Evolutionary conservation across 225 moss, liverwort and hornwort genomes (phyloP).

Genomic region (Physcomitrium patens): DNA sequence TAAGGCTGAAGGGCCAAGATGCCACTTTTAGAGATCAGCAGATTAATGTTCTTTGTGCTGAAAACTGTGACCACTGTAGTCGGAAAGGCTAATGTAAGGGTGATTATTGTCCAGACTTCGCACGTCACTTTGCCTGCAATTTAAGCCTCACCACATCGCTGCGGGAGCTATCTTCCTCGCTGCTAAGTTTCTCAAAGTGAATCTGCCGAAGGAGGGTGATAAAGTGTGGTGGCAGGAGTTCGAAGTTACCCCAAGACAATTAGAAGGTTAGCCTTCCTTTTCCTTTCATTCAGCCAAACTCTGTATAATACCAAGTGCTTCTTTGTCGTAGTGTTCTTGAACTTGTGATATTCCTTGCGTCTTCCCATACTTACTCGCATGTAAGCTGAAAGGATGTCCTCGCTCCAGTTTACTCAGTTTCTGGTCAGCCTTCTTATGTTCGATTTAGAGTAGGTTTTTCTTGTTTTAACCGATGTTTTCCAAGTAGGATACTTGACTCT

Average conservation of each 20-base stretch:
- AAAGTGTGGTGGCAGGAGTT: slow-evolving; percentile 72
- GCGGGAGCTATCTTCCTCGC: slow-evolving; percentile 94
- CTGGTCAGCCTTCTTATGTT: not conserved
- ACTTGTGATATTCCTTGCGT: not conserved
- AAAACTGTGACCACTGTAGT: slow-evolving; percentile 11
- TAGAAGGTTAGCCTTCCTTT: slow-evolving; percentile 48
- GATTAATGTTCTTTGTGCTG: not conserved
- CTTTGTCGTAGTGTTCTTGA: not conserved
- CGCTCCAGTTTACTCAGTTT: not conserved
- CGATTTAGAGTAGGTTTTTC: not conserved
- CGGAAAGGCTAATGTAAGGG: slow-evolving; percentile 33
- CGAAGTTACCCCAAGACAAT: slow-evolving; percentile 61
- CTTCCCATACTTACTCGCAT: not conserved
- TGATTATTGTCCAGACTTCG: slow-evolving; percentile 79
- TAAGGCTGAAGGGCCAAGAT: no score
- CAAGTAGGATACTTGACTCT: not conserved
- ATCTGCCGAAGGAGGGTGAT: slow-evolving; percentile 60
- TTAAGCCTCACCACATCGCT: slow-evolving; percentile 95
- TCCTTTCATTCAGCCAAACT: not conserved
- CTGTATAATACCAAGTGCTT: not conserved
- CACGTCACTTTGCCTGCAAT: slow-evolving; percentile 95
- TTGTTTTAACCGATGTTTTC: slow-evolving; percentile 10
- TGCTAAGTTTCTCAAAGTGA: slow-evolving; percentile 85
- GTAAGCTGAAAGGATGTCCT: not conserved
- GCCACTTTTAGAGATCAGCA: no score